These are phyloP conservation scores for Yamadazyma phyllophila DNA, from an alignment of 805 yeast species.

Conservation along the genomic window DNA sequence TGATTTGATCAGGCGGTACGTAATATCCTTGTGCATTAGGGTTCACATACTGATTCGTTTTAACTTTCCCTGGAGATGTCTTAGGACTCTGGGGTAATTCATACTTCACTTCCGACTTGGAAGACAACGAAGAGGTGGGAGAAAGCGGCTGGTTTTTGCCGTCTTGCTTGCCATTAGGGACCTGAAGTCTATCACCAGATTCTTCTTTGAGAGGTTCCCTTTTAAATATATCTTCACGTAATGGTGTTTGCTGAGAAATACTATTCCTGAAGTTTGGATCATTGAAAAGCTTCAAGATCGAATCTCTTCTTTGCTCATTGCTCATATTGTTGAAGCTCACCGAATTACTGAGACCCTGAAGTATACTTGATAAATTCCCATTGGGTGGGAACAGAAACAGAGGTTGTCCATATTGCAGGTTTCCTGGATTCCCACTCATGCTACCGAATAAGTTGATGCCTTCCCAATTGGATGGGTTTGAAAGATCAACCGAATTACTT, in stretches of 20 bases:
- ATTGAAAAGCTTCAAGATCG: slow-evolving; percentile 35
- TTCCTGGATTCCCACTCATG: slow-evolving; percentile 6
- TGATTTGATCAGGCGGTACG: neutral
- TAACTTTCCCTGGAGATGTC: slow-evolving; percentile 27
- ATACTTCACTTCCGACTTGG: slow-evolving; percentile 26
- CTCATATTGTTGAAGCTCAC: slow-evolving; percentile 39
- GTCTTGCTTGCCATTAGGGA: slow-evolving; percentile 1
- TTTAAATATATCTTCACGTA: slow-evolving; percentile 40
- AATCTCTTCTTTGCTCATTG: slow-evolving; percentile 39
- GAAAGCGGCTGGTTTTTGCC: slow-evolving; percentile 20
- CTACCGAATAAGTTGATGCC: slow-evolving; percentile 15
- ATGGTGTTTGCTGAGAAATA: slow-evolving; percentile 18
- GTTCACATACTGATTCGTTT: neutral
- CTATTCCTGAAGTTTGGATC: slow-evolving; percentile 23
- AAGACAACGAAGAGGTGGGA: slow-evolving; percentile 37
- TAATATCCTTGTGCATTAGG: slow-evolving; percentile 8
- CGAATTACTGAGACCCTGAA: slow-evolving; percentile 33
- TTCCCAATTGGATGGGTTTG: slow-evolving; percentile 24
- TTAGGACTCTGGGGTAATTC: slow-evolving; percentile 43
- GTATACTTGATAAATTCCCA: slow-evolving; percentile 30
- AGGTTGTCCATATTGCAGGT: slow-evolving; percentile 17
- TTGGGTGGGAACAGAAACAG: slow-evolving; percentile 13
- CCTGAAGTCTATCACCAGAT: neutral
- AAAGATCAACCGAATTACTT: slow-evolving; percentile 26
- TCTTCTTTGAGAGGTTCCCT: slow-evolving; percentile 9